Evolutionary conservation across 371 early-diverging fungal genomes (phyloP), one percentile per base, ranked within the genome.

Genomic region (Mortierella sp.): DNA sequence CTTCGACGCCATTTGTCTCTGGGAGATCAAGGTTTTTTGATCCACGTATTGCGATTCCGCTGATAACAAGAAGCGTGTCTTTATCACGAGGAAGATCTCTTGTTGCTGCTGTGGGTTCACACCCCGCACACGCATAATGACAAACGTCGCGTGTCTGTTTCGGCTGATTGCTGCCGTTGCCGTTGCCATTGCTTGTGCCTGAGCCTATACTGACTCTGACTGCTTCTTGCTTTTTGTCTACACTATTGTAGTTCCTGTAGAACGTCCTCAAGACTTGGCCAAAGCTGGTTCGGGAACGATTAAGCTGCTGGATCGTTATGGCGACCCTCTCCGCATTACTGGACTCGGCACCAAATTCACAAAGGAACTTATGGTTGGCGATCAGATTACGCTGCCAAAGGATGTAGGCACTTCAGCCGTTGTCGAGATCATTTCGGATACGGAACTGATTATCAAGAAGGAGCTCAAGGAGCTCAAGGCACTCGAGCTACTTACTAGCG

Each of bases 241-340:
- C 11, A 27, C 56, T n/a, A 41, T 19, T 32, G 30, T 60, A 93
- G 93, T 98, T 78, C 95, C 97, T 11, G 99, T 99, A 8, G 90
- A 90, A 34, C 83, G 99, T 46, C 92, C 97, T 34, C 96, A 96
- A 79, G 99, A 99, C 81, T 81, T 93, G 34, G 91, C 92, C 15
- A 86, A 86, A 42, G 46, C 55, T 7, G 95, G 96, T 3, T 83
- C 81, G 21, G 98, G 97, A 4, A 79, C 48, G n/a, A 83, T 97
- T 48, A 82, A 82, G 49, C 64, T 88, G 14, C 80, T 88, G 28
- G 89, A 93, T 65, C 75, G 86, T 21, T 81, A 86, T 64, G 80
- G 79, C 14, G 86, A 87, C 23, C 94, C 94, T 17, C 75, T 84
- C n/a, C 67, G 83, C 28, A 72, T 96, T 39, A 73, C 71, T 23